Conservation (phyloP, 2,329 filamentous ascomycete genomes). For the Sarocladium kiliense region DNA sequence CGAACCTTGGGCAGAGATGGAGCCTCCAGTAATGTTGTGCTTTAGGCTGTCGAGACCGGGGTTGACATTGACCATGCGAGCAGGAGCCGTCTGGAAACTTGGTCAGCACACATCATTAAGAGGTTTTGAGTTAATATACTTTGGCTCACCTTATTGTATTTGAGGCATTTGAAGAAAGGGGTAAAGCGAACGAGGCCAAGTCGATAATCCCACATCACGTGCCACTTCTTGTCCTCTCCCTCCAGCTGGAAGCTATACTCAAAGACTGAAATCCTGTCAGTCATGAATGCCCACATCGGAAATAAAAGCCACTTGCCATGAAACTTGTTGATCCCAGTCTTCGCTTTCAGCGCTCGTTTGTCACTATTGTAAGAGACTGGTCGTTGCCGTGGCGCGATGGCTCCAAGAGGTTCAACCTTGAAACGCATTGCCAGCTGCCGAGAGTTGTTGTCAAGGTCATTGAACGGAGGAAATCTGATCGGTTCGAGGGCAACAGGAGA, state of each 20-base stretch:
- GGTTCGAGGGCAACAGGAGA: slow-evolving; percentile 3
- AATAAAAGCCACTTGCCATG: slow-evolving; percentile 57
- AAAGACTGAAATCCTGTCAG: slow-evolving; percentile 52
- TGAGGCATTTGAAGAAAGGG: slow-evolving; percentile 86
- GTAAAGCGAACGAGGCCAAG: slow-evolving; percentile 91
- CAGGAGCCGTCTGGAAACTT: slow-evolving; percentile 11
- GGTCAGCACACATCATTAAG: not conserved
- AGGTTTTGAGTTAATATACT: not conserved
- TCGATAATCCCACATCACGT: slow-evolving; percentile 96
- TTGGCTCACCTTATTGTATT: slow-evolving; percentile 71
- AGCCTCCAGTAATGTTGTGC: slow-evolving; percentile 13
- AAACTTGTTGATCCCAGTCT: slow-evolving; percentile 82
- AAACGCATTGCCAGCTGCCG: slow-evolving; percentile 56
- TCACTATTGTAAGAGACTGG: slow-evolving; percentile 94
- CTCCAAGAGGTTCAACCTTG: slow-evolving; percentile 59
- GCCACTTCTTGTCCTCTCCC: slow-evolving; percentile 60
- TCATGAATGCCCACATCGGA: not conserved
- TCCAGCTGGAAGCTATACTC: slow-evolving; percentile 77
- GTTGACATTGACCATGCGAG: slow-evolving; percentile 13
- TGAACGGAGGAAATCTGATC: slow-evolving; percentile 69
- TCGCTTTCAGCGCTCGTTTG: slow-evolving; percentile 82
- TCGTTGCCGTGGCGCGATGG: slow-evolving; percentile 56
- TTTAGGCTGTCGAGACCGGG: slow-evolving; percentile 10
- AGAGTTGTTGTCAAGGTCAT: slow-evolving; percentile 56
- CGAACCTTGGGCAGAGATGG: slow-evolving; percentile 12